These are phyloP conservation scores for Isabelozyma gotoi DNA, from an alignment of 805 yeast species.

Conservation along the genomic window DNA sequence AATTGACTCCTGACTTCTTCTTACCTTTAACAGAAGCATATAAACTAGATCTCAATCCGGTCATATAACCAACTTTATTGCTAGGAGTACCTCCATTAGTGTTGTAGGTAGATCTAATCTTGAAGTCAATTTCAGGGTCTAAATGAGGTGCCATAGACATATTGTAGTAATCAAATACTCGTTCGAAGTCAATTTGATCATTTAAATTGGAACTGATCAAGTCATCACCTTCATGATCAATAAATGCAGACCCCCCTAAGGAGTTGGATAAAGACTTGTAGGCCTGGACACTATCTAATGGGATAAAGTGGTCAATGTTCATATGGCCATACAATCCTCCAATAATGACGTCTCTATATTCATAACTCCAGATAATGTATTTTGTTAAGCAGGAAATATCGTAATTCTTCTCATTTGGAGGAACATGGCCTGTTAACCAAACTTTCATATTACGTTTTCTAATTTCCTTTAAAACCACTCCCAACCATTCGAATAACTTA, in stretches of 20 bases:
- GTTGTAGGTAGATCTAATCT: constrained; percentile 21
- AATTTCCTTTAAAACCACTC: constrained; percentile 69
- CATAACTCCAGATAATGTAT: constrained; percentile 78
- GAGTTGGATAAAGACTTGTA: constrained; percentile 47
- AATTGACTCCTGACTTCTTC: constrained; percentile 39
- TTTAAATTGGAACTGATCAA: constrained; percentile 15
- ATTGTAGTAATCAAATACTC: constrained; percentile 9
- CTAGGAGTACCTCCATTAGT: constrained; percentile 59
- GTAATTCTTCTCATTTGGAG: constrained; percentile 77
- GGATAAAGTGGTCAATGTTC: constrained; percentile 85
- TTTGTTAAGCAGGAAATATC: constrained; percentile 74
- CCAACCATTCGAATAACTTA: constrained; percentile 74
- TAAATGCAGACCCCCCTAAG: background rate
- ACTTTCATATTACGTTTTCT: constrained; percentile 76
- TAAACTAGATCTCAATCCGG: constrained; percentile 49
- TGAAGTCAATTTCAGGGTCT: constrained; percentile 12
- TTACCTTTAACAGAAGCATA: constrained; percentile 51
- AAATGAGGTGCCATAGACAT: constrained; percentile 10
- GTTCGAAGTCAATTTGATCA: constrained; percentile 23
- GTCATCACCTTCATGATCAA: constrained; percentile 11
- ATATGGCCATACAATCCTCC: constrained; percentile 88
- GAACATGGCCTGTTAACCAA: constrained; percentile 88
- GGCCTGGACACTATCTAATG: constrained; percentile 69
- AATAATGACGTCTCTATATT: constrained; percentile 77
- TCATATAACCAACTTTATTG: constrained; percentile 66